Percentiles rank a stretch among this genome's conserved stretches.
These are phyloP conservation scores for Penicillium sp. DNA, from an alignment of 2,329 filamentous ascomycete genomes.

Conservation along the genomic window DNA sequence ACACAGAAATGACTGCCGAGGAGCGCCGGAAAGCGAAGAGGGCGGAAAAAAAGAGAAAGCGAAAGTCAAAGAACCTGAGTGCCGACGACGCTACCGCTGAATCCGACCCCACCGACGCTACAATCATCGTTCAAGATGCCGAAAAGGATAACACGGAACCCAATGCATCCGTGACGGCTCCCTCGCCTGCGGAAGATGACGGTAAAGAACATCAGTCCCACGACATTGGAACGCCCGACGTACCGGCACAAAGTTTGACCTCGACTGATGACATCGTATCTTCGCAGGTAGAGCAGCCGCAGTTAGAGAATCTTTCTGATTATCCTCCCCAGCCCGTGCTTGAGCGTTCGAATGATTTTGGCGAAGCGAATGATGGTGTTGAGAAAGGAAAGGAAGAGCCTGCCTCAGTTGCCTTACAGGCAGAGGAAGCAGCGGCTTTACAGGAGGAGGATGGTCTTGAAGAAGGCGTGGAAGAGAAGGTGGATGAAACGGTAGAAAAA, in stretches of 20 bases:
- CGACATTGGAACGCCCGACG: slow-evolving; percentile 38
- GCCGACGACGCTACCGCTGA: slow-evolving; percentile 7
- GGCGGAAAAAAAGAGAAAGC: slow-evolving; percentile 44
- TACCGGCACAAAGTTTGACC: slow-evolving; percentile 38
- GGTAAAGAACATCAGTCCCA: slow-evolving; percentile 48
- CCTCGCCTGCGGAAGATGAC: slow-evolving; percentile 41
- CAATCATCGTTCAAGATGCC: slow-evolving; percentile 13
- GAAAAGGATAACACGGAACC: slow-evolving; percentile 20
- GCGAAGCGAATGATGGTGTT: slow-evolving; percentile 16
- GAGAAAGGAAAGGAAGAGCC: slow-evolving; percentile 8
- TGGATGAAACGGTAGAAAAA: not conserved
- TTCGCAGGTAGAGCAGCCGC: slow-evolving; percentile 45
- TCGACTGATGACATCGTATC: slow-evolving; percentile 47
- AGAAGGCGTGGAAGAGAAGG: slow-evolving; percentile 1
- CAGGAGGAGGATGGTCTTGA: slow-evolving; percentile 5
- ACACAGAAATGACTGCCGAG: slow-evolving; percentile 35
- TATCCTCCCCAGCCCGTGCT: slow-evolving; percentile 32
- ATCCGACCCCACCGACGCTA: slow-evolving; percentile 3
- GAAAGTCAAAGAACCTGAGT: slow-evolving; percentile 32
- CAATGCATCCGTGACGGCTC: slow-evolving; percentile 27
- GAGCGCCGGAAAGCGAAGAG: slow-evolving; percentile 50
- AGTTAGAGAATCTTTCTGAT: slow-evolving; percentile 32
- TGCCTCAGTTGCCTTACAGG: not conserved
- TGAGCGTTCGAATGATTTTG: slow-evolving; percentile 26
- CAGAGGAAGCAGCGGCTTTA: slow-evolving; percentile 2